A percentile compares a stretch with the other conserved stretches of the same genome.
phyloP scores from a whole-genome alignment of 495 filamentous ascomycete genomes.

The Aspergillus saccharolyticus region DNA sequence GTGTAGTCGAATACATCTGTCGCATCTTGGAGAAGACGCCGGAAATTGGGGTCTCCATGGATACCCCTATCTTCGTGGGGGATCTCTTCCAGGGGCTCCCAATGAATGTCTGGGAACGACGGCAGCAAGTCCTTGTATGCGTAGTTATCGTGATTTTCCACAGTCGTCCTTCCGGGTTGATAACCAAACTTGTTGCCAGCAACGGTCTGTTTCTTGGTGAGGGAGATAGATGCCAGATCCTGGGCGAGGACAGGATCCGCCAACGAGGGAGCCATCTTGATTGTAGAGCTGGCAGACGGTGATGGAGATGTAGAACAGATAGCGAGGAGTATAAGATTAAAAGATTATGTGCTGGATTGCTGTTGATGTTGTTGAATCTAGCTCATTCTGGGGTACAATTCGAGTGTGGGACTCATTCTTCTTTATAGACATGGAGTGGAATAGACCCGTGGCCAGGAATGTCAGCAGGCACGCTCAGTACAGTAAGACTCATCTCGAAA shows the following conservation, averaged over 20 bases:
- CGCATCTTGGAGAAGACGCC: slow-evolving; percentile 45
- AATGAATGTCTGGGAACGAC: slow-evolving; percentile 52
- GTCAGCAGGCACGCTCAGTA: neutral
- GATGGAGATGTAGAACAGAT: neutral
- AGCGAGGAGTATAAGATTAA: neutral
- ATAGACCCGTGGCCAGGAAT: no score
- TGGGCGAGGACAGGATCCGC: slow-evolving; percentile 22
- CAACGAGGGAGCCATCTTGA: slow-evolving; percentile 33
- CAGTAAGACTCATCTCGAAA: neutral
- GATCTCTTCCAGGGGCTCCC: slow-evolving; percentile 46
- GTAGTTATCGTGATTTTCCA: slow-evolving; percentile 46
- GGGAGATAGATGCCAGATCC: slow-evolving; percentile 10
- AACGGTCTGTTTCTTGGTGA: slow-evolving; percentile 18
- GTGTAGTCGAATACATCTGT: slow-evolving; percentile 57
- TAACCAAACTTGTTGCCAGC: slow-evolving; percentile 35
- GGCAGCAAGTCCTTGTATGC: slow-evolving; percentile 52
- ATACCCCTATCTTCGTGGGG: slow-evolving; percentile 53
- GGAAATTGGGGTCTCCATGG: slow-evolving; percentile 51
- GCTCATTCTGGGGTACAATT: neutral
- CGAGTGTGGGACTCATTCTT: neutral
- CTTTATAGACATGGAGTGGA: neutral
- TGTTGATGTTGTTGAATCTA: neutral
- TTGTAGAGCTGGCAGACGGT: neutral
- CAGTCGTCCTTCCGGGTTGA: slow-evolving; percentile 44
- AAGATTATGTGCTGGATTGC: neutral